A percentile compares a stretch with the other conserved stretches of the same genome.
These are phyloP conservation scores for Hanseniaspora occidentalis DNA, from an alignment of 805 yeast genomes.

Conservation along the genomic window DNA sequence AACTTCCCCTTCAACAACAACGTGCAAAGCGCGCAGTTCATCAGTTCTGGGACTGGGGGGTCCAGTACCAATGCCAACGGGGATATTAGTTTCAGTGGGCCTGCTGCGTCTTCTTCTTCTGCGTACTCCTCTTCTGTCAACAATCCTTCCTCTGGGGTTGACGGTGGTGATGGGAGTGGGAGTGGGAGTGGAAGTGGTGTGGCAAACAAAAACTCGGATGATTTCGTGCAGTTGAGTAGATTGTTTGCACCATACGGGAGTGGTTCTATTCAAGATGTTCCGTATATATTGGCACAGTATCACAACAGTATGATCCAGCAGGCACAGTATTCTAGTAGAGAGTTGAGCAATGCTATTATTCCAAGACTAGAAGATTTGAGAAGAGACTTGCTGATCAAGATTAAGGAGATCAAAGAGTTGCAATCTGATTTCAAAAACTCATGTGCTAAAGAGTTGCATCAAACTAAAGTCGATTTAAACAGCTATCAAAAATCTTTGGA, in stretches of 20 bases:
- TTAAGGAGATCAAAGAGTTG: conserved; percentile 73
- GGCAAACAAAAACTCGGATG: conserved; percentile 46
- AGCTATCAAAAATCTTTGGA: conserved; percentile 53
- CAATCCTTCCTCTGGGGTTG: neutral
- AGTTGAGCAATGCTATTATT: conserved; percentile 45
- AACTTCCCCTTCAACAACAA: conserved; percentile 26
- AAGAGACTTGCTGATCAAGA: conserved; percentile 69
- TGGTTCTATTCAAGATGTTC: conserved; percentile 75
- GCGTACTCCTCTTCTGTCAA: neutral
- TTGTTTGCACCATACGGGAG: conserved; percentile 68
- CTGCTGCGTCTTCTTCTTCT: too few species aligned
- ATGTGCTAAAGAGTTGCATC: conserved; percentile 54
- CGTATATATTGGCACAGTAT: conserved; percentile 53
- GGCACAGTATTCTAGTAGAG: conserved; percentile 47
- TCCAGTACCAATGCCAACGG: conserved; percentile 7
- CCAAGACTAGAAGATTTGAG: conserved; percentile 58
- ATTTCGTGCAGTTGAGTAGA: conserved; percentile 14
- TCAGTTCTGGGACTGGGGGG: conserved; percentile 3
- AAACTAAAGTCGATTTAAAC: conserved; percentile 45
- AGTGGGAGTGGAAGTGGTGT: neutral
- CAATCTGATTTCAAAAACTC: conserved; percentile 77
- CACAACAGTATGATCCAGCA: conserved; percentile 47
- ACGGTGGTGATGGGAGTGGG: neutral
- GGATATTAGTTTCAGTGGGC: neutral
- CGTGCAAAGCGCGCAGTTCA: conserved; percentile 5